Percentiles rank a stretch among this genome's conserved stretches.
Conservation (phyloP, 306 rosid genomes). For the Dalbergia cochinchinensis region DNA sequence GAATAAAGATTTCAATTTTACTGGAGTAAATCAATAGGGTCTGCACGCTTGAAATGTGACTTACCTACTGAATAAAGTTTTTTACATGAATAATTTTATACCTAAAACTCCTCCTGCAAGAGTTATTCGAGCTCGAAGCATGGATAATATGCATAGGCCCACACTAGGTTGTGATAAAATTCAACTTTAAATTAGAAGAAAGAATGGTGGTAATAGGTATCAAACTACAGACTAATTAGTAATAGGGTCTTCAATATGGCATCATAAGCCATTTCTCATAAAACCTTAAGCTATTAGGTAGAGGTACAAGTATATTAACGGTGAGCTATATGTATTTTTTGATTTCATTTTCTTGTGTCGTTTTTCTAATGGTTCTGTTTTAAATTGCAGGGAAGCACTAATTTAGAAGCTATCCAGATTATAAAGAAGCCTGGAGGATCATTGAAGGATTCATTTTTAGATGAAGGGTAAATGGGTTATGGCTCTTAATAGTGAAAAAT, state of each 20-base stretch:
- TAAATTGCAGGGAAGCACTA: conserved; percentile 93
- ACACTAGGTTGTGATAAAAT: too few relatives aligned
- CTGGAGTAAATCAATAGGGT: background rate
- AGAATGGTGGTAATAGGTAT: too few relatives aligned
- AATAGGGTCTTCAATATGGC: too few relatives aligned
- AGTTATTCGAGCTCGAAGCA: too few relatives aligned
- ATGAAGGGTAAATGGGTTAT: conserved; percentile 74
- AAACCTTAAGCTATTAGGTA: background rate
- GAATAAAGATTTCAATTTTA: background rate
- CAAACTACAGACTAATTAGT: too few relatives aligned
- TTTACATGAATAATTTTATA: background rate
- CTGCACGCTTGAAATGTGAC: background rate
- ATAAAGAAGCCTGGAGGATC: conserved; percentile 99
- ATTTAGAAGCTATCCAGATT: conserved; percentile 91
- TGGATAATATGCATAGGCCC: too few relatives aligned
- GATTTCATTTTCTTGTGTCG: conserved; percentile 9
- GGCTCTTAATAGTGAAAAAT: background rate
- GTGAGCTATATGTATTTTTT: conserved; percentile 1
- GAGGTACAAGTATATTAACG: background rate
- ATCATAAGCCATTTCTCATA: background rate
- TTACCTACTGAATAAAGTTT: background rate
- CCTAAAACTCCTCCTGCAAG: too few relatives aligned
- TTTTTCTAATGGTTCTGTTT: conserved; percentile 13
- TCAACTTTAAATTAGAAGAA: too few relatives aligned
- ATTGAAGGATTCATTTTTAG: conserved; percentile 83